Evolutionary conservation across 2,329 filamentous ascomycete genomes (phyloP).

Genomic region (Septoria linicola): DNA sequence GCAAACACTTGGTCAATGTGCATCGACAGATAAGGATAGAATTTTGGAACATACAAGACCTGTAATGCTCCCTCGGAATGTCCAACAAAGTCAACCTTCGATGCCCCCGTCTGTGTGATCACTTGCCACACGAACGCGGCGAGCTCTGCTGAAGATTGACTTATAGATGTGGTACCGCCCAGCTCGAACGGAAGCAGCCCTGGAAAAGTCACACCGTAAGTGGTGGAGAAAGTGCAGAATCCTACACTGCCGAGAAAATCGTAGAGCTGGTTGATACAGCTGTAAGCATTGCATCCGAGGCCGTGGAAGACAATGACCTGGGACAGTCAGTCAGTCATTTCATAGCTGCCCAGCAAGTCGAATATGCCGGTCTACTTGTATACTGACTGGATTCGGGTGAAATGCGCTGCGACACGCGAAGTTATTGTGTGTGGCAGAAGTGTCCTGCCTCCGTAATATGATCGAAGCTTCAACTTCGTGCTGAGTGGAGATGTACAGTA

Average conservation of each 20-base stretch:
- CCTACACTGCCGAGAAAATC: constrained; percentile 3
- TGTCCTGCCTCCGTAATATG: neutral
- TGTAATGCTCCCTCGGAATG: constrained; percentile 16
- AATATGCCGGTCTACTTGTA: too few species aligned
- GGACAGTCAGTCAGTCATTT: neutral
- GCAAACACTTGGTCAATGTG: constrained; percentile 10
- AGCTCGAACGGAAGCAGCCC: constrained; percentile 1
- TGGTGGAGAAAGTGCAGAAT: constrained; percentile 16
- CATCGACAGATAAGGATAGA: constrained; percentile 7
- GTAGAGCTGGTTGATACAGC: constrained; percentile 3
- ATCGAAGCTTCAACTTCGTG: neutral
- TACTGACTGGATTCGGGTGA: constrained; percentile 13
- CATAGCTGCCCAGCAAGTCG: too few species aligned
- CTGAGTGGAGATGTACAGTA: neutral
- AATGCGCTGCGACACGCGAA: constrained; percentile 13
- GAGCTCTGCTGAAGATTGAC: constrained; percentile 8
- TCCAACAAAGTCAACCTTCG: constrained; percentile 13
- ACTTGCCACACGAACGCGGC: constrained; percentile 13
- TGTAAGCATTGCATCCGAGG: constrained; percentile 3
- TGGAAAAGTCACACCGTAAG: constrained; percentile 2
- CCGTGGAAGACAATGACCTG: constrained; percentile 12
- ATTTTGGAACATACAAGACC: constrained; percentile 16
- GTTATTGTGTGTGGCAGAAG: constrained; percentile 13
- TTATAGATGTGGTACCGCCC: constrained; percentile 7
- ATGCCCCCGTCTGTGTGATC: constrained; percentile 3